These are phyloP conservation scores for Crotalaria pallida DNA, from an alignment of 306 rosid genomes.

Conservation along the genomic window DNA sequence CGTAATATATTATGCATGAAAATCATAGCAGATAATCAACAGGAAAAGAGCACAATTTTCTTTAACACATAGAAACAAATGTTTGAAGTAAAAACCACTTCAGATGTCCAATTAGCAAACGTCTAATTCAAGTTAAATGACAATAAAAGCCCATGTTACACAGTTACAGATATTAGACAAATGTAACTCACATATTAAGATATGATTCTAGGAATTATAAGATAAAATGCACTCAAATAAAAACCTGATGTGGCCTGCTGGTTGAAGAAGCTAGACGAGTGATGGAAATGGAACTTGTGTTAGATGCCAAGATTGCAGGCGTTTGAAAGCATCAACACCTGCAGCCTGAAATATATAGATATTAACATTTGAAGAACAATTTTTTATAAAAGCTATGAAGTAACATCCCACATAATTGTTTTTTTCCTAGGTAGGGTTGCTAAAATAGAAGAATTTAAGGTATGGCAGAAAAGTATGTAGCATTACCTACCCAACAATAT, in stretches of 20 bases:
- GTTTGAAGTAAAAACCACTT: not conserved
- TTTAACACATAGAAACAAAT: not conserved
- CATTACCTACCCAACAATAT: slow-evolving; percentile 9
- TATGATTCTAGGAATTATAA: not conserved
- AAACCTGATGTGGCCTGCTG: slow-evolving; percentile 66
- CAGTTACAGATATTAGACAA: not conserved
- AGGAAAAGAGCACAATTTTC: not conserved
- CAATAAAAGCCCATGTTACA: not conserved
- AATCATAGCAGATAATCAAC: not conserved
- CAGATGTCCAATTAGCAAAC: not conserved
- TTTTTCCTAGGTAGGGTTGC: too few relatives aligned
- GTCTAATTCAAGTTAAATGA: not conserved
- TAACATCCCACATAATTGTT: too few relatives aligned
- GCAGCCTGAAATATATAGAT: not conserved
- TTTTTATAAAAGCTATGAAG: too few relatives aligned
- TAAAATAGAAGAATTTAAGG: too few relatives aligned
- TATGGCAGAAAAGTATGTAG: slow-evolving; percentile 26
- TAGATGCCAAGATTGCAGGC: slow-evolving; percentile 83
- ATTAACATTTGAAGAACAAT: not conserved
- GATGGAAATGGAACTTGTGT: slow-evolving; percentile 91
- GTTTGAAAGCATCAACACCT: slow-evolving; percentile 39
- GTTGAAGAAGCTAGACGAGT: slow-evolving; percentile 80
- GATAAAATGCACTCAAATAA: not conserved
- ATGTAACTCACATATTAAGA: not conserved
- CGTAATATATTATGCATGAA: not conserved